phyloP scores from a whole-genome alignment of 345 rosid species.

The Eucalyptus shirleyi region DNA sequence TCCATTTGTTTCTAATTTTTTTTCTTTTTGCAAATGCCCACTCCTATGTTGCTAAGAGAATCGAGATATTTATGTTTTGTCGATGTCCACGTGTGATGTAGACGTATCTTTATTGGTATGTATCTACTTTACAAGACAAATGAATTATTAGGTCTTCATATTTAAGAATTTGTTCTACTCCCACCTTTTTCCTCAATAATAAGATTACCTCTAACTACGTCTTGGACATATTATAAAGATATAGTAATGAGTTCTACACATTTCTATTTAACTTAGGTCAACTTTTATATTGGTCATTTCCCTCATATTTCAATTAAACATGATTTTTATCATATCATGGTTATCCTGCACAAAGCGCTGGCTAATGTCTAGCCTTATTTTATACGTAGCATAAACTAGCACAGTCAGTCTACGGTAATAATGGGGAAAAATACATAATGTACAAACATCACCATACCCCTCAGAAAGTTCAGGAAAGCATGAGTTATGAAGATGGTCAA shows the following conservation, averaged over 20 bases:
- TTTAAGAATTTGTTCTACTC: not conserved
- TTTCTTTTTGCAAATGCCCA: not conserved
- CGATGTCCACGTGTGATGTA: not conserved
- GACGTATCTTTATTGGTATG: not conserved
- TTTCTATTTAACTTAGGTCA: not conserved
- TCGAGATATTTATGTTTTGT: not conserved
- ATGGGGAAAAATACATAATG: not conserved
- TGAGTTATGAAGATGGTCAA: slow-evolving; percentile 81
- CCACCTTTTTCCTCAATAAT: not conserved
- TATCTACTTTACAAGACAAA: not conserved
- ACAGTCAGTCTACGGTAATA: not conserved
- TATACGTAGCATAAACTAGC: not conserved
- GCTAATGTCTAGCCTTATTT: not conserved
- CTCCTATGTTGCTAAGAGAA: not conserved
- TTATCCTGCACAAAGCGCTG: not conserved
- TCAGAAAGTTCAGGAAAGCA: slow-evolving; percentile 78
- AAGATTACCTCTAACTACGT: not conserved
- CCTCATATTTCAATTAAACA: not conserved
- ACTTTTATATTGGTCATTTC: not conserved
- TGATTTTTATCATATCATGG: not conserved
- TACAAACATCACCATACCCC: slow-evolving; percentile 34
- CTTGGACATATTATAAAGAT: not conserved
- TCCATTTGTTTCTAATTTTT: not conserved
- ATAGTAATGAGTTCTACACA: not conserved
- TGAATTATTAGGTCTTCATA: not conserved